Evolutionary conservation across 177 flowering plant genomes (phyloP).

Genomic region (Telopea speciosissima): DNA sequence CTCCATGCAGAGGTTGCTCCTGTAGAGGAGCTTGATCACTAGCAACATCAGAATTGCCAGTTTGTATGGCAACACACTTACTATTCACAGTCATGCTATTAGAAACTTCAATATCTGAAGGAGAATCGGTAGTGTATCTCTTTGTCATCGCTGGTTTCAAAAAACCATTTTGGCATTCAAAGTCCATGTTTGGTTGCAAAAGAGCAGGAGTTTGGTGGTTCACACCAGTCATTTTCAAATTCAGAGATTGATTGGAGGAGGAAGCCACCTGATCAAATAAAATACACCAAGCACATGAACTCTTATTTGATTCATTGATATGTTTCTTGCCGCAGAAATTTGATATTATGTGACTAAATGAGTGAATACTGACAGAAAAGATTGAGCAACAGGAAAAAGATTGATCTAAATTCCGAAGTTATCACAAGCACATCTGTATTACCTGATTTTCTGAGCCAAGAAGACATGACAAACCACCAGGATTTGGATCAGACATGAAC

Average conservation of each 20-base stretch:
- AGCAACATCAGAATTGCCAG: constrained; percentile 16
- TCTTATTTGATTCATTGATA: neutral
- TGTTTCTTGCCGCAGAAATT: neutral
- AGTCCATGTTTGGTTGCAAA: constrained; percentile 21
- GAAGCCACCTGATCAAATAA: constrained; percentile 15
- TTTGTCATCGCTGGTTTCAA: constrained; percentile 17
- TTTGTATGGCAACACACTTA: constrained; percentile 16
- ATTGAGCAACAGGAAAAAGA: neutral
- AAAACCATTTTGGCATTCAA: constrained; percentile 28
- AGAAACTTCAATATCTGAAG: constrained; percentile 18
- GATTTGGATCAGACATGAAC: constrained; percentile 27
- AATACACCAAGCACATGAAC: neutral
- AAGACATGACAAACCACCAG: constrained; percentile 18
- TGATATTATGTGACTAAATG: neutral
- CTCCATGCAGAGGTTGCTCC: constrained; percentile 25
- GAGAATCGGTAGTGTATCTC: constrained; percentile 17
- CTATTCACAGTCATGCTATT: constrained; percentile 16
- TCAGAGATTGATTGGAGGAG: constrained; percentile 17
- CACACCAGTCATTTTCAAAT: constrained; percentile 17
- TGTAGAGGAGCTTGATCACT: constrained; percentile 19
- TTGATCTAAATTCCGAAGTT: neutral
- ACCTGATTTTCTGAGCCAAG: constrained; percentile 33
- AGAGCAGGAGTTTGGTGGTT: constrained; percentile 19
- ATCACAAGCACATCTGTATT: neutral
- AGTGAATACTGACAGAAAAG: neutral